Base-by-base conservation (phyloP, 805 yeast species). In the Candida morakotiae region DNA sequence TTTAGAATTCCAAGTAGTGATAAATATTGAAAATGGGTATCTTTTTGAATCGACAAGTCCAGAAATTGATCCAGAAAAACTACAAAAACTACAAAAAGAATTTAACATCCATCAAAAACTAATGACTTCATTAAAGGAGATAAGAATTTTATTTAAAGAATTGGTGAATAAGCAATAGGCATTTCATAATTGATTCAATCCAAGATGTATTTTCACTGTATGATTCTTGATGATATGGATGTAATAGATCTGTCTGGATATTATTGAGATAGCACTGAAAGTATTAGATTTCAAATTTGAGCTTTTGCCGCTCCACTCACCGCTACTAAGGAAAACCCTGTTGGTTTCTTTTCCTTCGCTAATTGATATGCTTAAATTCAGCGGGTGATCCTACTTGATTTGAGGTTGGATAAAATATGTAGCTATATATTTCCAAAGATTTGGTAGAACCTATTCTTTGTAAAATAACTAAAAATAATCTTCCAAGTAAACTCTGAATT, bases 331-430 rank as follows among this genome's bases (percentile, higher is more conserved):
- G 67, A 62, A 62, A 62, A 60, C 65, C 67, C 65, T 53, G 66
- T 62, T 61, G 64, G 67, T 61, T 62, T 62, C 68, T 62, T 62
- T 60, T 62, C 67, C 67, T 60, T 65, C 67, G 67, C 67, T 62
- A 60, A 59, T 60, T 62, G 67, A 60, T 60, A 56, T 62, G 67
- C 67, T 60, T 62, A 62, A 61, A 65, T 60, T 62, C 67, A 61
- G 67, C 64, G 67, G 64, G 67, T 61, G 59, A 37, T 57, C 63
- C 58, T 38, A 34, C 41, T 36, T 53, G 62, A 58, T 52, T 51
- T 58, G 67, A 59, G 64, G 65, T 59, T 62, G 57, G 60, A 53
- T 56, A 55, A 58, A 63, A 60, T 14, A 24, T 24, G 13, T 24
- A 24, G 27, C 9, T 10, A 24, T 24, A 5, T 9, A 24, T 8